These are phyloP conservation scores for Solanum hybrid DNA, from an alignment of 305 asterid species.

Conservation along the genomic window DNA sequence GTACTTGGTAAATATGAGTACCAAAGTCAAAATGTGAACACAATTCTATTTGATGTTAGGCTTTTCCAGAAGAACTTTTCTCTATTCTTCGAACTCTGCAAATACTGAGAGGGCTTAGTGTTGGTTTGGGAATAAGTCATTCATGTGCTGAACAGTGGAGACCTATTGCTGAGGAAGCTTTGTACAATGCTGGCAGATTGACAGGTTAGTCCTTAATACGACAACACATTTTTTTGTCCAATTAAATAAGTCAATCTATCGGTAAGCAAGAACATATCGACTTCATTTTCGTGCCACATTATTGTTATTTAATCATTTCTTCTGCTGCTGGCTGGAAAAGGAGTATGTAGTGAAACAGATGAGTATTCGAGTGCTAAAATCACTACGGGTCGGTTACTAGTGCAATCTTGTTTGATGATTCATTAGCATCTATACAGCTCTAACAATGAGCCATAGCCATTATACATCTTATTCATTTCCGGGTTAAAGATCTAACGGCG, in stretches of 20 bases:
- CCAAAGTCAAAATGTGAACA: not conserved
- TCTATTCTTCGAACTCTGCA: slow-evolving; percentile 90
- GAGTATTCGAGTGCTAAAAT: not conserved
- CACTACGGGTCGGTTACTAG: not conserved
- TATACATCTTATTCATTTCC: not conserved
- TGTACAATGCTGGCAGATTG: slow-evolving; percentile 59
- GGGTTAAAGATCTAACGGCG: not conserved
- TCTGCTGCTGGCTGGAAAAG: not conserved
- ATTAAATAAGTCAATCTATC: not conserved
- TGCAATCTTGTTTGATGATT: not conserved
- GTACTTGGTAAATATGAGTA: not conserved
- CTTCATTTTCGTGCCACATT: not conserved
- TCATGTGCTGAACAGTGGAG: slow-evolving; percentile 97
- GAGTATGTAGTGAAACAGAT: not conserved
- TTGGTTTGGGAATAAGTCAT: slow-evolving; percentile 78
- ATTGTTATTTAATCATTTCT: not conserved
- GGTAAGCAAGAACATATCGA: not conserved
- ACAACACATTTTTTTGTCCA: not conserved
- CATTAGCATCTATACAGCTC: not conserved
- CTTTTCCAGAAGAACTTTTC: slow-evolving; percentile 91
- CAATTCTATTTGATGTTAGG: slow-evolving; percentile 24
- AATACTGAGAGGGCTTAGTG: slow-evolving; percentile 87
- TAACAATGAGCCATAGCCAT: not conserved
- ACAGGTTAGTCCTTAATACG: slow-evolving; percentile 23
- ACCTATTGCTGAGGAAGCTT: slow-evolving; percentile 87